A percentile compares a stretch with the other conserved stretches of the same genome.
phyloP scores from a whole-genome alignment of 257 asterid genomes.

The Oldenlandia corymbosa region DNA sequence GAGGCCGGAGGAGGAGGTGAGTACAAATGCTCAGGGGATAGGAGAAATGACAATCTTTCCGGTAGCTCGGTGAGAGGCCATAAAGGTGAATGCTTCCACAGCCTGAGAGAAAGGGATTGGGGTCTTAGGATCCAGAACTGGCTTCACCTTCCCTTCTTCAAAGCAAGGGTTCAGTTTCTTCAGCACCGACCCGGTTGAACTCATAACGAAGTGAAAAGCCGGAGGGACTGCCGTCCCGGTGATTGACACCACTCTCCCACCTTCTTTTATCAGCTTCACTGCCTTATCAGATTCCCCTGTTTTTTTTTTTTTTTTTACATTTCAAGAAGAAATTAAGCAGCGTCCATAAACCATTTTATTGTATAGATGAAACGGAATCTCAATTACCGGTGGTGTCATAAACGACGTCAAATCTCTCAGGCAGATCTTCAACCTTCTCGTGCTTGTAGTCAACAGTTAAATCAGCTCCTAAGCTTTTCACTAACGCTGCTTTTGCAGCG shows the following conservation, averaged over 20 bases:
- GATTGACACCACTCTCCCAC: conserved; percentile 61
- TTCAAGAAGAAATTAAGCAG: neutral
- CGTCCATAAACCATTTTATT: no score
- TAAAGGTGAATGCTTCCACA: conserved; percentile 60
- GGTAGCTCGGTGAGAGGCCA: conserved; percentile 58
- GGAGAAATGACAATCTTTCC: conserved; percentile 76
- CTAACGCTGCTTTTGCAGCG: conserved; percentile 48
- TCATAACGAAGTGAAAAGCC: conserved; percentile 58
- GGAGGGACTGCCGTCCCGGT: conserved; percentile 68
- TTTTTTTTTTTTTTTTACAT: neutral
- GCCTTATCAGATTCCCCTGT: conserved; percentile 75
- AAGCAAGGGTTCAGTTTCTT: conserved; percentile 66
- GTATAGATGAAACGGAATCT: no score
- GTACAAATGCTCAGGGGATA: conserved; percentile 40
- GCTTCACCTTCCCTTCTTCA: conserved; percentile 63
- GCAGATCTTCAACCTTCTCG: conserved; percentile 54
- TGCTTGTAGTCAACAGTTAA: conserved; percentile 72
- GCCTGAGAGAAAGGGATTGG: conserved; percentile 68
- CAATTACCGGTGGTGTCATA: conserved; percentile 79
- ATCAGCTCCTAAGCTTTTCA: conserved; percentile 72
- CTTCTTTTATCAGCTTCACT: conserved; percentile 67
- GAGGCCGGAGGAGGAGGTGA: neutral
- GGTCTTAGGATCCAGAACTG: conserved; percentile 59
- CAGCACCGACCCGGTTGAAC: conserved; percentile 51
- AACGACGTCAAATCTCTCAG: conserved; percentile 74